These are phyloP conservation scores for Austroboletus festivus DNA, from an alignment of 768 basidiomycete species.

Conservation along the genomic window DNA sequence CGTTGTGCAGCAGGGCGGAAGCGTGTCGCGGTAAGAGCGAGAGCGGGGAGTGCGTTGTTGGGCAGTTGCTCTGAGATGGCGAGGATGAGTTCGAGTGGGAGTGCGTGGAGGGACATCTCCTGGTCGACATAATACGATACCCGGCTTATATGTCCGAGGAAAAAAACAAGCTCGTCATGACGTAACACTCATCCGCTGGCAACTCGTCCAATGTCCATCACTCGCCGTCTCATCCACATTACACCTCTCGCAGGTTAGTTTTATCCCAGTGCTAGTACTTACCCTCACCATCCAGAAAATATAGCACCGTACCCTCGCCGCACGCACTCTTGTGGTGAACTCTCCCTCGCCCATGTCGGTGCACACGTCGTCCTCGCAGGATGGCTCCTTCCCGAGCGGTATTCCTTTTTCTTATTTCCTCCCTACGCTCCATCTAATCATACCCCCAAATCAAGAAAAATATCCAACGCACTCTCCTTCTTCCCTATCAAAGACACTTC, in stretches of 20 bases:
- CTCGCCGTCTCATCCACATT: background rate
- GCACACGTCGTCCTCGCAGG: conserved; percentile 69
- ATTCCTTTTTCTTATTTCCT: conserved; percentile 31
- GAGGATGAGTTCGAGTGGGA: conserved; percentile 66
- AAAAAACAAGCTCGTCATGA: conserved; percentile 9
- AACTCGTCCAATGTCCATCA: conserved; percentile 7
- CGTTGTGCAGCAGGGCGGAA: conserved; percentile 53
- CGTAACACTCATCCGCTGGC: conserved; percentile 9
- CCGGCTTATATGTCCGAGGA: conserved; percentile 2
- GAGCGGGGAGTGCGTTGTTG: conserved; percentile 40
- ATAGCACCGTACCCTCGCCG: conserved; percentile 56
- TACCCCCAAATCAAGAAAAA: conserved; percentile 51
- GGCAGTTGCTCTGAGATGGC: conserved; percentile 40
- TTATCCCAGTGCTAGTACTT: background rate
- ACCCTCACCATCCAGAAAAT: too few relatives aligned
- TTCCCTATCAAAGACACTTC: conserved; percentile 79
- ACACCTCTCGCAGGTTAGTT: background rate
- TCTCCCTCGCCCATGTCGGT: conserved; percentile 53
- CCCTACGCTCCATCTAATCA: conserved; percentile 35
- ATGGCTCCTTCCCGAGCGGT: conserved; percentile 83
- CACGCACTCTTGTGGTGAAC: conserved; percentile 63
- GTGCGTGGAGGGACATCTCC: conserved; percentile 36
- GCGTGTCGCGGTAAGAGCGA: conserved; percentile 42
- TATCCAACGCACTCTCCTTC: conserved; percentile 71
- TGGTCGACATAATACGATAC: conserved; percentile 21